Conservation (phyloP, 2,329 filamentous ascomycete species). For the Fusarium agapanthi region DNA sequence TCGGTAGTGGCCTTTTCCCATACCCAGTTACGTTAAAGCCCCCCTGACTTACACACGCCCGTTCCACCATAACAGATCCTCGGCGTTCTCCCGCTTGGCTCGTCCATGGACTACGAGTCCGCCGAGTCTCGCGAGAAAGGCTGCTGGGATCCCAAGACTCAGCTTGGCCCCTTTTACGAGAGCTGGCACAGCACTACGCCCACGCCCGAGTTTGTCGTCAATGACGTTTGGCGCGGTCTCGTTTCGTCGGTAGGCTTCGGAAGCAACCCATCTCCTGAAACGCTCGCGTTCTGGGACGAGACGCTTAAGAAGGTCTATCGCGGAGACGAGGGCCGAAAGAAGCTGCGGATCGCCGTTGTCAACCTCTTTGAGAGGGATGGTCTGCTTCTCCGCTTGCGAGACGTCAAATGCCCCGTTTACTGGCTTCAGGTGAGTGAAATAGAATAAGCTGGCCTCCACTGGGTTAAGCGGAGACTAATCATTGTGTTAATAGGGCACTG, state of each 20-base stretch:
- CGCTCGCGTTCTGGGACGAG: conserved; percentile 55
- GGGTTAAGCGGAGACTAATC: conserved; percentile 1
- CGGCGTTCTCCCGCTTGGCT: conserved; percentile 59
- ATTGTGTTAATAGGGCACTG: conserved; percentile 50
- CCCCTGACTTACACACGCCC: conserved; percentile 9
- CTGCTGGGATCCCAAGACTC: conserved; percentile 58
- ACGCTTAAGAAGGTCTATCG: conserved; percentile 57
- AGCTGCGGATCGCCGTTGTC: conserved; percentile 56
- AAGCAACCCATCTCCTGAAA: conserved; percentile 48
- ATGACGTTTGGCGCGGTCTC: conserved; percentile 56
- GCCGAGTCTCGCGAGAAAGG: conserved; percentile 54
- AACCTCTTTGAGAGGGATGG: conserved; percentile 59
- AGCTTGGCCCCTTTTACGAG: conserved; percentile 54
- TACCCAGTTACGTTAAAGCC: background rate
- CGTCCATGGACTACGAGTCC: conserved; percentile 64
- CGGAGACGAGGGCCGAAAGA: conserved; percentile 60
- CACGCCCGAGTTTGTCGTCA: conserved; percentile 58
- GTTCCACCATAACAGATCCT: conserved; percentile 49
- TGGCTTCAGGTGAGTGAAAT: conserved; percentile 58
- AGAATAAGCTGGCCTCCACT: background rate
- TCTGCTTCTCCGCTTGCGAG: conserved; percentile 54
- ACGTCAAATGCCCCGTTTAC: conserved; percentile 60
- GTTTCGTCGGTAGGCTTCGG: conserved; percentile 58
- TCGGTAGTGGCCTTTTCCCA: background rate
- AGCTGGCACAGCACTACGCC: conserved; percentile 50